Conservation (phyloP, 148 eudicot genomes). For the Camellia granthamiana region DNA sequence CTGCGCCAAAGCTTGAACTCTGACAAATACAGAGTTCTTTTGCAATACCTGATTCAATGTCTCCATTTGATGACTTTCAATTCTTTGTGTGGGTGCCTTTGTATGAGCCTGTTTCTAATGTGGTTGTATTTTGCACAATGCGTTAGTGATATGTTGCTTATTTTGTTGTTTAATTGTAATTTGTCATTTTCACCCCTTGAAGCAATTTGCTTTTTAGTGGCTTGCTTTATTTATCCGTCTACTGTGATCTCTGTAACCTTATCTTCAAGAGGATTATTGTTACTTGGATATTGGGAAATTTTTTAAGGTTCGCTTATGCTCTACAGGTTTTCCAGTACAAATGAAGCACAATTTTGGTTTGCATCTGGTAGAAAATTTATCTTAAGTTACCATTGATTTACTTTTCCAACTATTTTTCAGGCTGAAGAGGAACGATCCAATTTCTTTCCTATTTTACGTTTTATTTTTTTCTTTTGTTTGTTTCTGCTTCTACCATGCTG, state of each 20-base stretch:
- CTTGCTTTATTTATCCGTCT: too few relatives aligned
- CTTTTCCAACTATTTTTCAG: constrained; percentile 4
- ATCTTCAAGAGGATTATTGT: background rate
- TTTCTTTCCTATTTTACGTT: background rate
- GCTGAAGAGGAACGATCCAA: constrained; percentile 3
- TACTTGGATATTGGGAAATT: background rate
- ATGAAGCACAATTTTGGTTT: background rate
- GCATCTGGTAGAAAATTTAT: background rate
- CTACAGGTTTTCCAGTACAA: constrained; percentile 3
- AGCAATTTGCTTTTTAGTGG: too few relatives aligned
- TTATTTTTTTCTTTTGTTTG: background rate
- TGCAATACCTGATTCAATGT: background rate
- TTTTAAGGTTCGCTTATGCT: background rate
- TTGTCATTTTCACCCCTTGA: too few relatives aligned
- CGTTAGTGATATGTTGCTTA: background rate
- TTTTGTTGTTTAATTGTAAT: background rate
- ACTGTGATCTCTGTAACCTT: too few relatives aligned
- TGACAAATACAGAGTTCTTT: constrained; percentile 1
- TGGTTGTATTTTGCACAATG: background rate
- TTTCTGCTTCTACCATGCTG: background rate
- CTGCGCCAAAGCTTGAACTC: background rate
- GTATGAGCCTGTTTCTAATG: background rate
- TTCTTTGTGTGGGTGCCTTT: background rate
- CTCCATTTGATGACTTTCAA: background rate
- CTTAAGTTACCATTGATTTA: background rate